Base-by-base conservation (phyloP, 2,329 filamentous ascomycete species). In the Xylaria sp. region DNA sequence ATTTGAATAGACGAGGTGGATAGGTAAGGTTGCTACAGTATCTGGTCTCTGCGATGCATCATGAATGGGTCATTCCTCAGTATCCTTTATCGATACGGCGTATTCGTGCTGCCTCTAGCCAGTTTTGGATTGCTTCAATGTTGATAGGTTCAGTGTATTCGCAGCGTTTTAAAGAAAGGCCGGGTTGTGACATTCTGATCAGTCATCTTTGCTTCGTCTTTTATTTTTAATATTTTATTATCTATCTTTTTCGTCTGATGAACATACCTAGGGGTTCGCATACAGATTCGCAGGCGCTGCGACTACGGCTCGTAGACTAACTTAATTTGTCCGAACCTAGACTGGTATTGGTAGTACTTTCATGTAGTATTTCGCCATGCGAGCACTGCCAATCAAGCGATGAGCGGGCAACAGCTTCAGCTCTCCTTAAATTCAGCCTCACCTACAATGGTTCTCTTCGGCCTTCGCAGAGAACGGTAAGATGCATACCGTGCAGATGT, bases 1-100 rank as follows among this genome's bases (percentile, higher is more conserved):
- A 43, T 18, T 13, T 18, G 15, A 15, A 18, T 1, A 7, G 15
- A n/a, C 7, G 6, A 7, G 41, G 41, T 7, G 7, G 7, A 18
- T 46, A 46, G 41, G 8, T 46, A 18, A 15, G 41, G 18, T 15
- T n/a, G 13, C 18, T 46, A 46, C 23, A 52, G 49, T 52, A 52
- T 46, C 18, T 5, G 39, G 28, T 28, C 39, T 18, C 13, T 43
- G 18, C 15, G 15, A 46, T 18, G 13, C 41, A 46, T n/a, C 41
- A 46, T 46, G 41, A 43, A 46, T 46, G 18, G 41, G 41, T 8
- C 41, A 46, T 46, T 18, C 41, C 18, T 15, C 7, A 10, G 33
- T 10, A 36, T 10, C 9, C 28, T 15, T 23, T 23, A 25, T 57
- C n/a, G 54, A 57, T 57, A 57, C 54, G 54, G 54, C 54, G 54